Evolutionary conservation across 257 asterid genomes (phyloP), one percentile per base, ranked within the genome.

Genomic region (Anisodus tanguticus): DNA sequence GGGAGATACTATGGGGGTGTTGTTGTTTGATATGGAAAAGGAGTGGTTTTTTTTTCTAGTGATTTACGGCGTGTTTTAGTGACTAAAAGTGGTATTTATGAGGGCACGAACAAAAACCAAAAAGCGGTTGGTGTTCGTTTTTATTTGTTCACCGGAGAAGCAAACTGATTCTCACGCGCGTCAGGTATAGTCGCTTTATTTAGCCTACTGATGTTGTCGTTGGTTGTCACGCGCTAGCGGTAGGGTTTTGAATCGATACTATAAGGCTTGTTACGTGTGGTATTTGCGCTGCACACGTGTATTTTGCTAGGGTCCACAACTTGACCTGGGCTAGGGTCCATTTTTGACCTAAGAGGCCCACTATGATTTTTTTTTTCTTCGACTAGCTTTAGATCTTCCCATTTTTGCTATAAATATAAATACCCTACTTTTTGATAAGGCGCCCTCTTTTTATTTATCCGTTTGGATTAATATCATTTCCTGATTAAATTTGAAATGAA

Each of bases 211-310:
- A 83, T 84, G 78, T 22, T 57, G 69, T 8, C 81, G 77, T 64
- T 59, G 6, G 1, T 1, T 2, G 2, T 3, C 54, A 84, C 85
- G 86, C 85, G 66, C 83, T 37, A 37, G 2, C 19, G 10, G 13
- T 15, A 41, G 22, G 58, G 10, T 31, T 67, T 9, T 7, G 58
- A 41, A 15, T n/a, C 10, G 69, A 55, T 6, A 22, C 8, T 12
- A 57, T 0, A 4, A 35, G 8, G 37, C 63, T 10, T 49, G 88
- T 90, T 88, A 90, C 84, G 51, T 81, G 89, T 59, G 90, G 83
- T 6, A 66, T 69, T 79, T 77, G 45, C 83, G 87, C 88, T 90
- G 88, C 80, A 88, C 93, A 89, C 91, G 91, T 90, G 94, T 64
- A 8, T 3, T 3, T 0, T 0, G 3, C 16, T 60, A 66, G 90